Evolutionary conservation across 345 rosid species (phyloP).

Genomic region (Populus ilicifolia): DNA sequence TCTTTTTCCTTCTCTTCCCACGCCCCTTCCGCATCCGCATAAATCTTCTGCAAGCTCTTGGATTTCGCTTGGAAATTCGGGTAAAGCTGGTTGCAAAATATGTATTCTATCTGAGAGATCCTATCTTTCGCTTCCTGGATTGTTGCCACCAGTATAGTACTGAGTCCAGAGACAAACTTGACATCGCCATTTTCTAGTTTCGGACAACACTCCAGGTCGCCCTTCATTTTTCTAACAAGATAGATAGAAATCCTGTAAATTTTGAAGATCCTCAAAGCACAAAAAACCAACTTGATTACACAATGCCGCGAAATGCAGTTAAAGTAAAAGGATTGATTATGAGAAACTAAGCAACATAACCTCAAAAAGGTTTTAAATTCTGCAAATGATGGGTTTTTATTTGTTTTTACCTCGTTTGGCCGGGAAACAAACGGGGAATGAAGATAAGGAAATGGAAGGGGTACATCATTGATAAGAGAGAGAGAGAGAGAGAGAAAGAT

Average conservation of each 20-base stretch:
- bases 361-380: background rate
- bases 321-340: background rate
- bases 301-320: background rate
- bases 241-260: background rate
- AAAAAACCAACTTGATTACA: background rate
- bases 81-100: conserved; percentile 81
- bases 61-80: conserved; percentile 58
- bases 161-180: conserved; percentile 57
- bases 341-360: background rate
- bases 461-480: background rate
- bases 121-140: conserved; percentile 87
- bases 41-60: conserved; percentile 48
- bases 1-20: conserved; percentile 56
- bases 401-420: background rate
- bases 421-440: background rate
- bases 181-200: conserved; percentile 41
- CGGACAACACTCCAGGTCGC: background rate
- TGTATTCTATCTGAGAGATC: conserved; percentile 86
- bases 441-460: background rate
- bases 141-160: conserved; percentile 74
- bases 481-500: background rate
- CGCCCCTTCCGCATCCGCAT: conserved; percentile 45
- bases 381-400: background rate
- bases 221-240: conserved; percentile 2
- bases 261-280: background rate